Percentiles rank a stretch among this genome's conserved stretches.
These are phyloP conservation scores for Wickerhamomyces pijperi DNA, from an alignment of 805 yeast species.

Conservation along the genomic window DNA sequence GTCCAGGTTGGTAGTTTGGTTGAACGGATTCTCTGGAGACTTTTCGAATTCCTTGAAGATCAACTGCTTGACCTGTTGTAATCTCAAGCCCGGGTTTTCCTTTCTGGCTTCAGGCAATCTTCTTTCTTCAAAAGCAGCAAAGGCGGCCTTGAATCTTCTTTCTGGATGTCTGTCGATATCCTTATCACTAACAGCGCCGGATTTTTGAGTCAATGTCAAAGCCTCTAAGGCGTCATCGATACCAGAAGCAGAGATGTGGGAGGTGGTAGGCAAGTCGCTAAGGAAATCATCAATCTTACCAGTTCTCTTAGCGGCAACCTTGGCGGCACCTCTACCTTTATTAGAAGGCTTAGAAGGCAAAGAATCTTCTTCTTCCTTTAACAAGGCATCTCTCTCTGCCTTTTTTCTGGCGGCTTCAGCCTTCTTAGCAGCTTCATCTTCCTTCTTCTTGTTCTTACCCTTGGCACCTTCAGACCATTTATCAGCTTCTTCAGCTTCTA, in stretches of 20 bases:
- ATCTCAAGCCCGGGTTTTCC: slow-evolving; percentile 72
- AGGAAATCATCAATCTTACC: slow-evolving; percentile 63
- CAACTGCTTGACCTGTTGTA: slow-evolving; percentile 67
- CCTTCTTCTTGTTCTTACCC: slow-evolving; percentile 58
- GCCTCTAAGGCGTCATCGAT: slow-evolving; percentile 75
- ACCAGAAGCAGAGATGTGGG: slow-evolving; percentile 59
- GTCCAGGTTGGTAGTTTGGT: slow-evolving; percentile 48
- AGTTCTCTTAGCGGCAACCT: slow-evolving; percentile 47
- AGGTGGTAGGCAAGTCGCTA: slow-evolving; percentile 35
- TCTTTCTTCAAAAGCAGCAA: slow-evolving; percentile 56
- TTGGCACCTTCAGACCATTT: slow-evolving; percentile 68
- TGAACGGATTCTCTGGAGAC: slow-evolving; percentile 74
- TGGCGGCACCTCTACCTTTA: slow-evolving; percentile 58
- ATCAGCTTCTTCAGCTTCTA: slow-evolving; percentile 44
- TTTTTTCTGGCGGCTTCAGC: slow-evolving; percentile 71
- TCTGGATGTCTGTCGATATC: slow-evolving; percentile 83
- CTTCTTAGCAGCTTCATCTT: slow-evolving; percentile 53
- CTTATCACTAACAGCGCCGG: slow-evolving; percentile 43
- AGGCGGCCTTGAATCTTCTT: slow-evolving; percentile 77
- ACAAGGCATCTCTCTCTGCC: slow-evolving; percentile 66
- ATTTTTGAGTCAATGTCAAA: slow-evolving; percentile 48
- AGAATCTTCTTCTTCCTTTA: slow-evolving; percentile 54
- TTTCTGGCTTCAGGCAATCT: slow-evolving; percentile 62
- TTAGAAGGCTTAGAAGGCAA: slow-evolving; percentile 46
- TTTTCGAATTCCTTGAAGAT: slow-evolving; percentile 73